These are phyloP conservation scores for Kwoniella bestiolae DNA, from an alignment of 768 basidiomycete species.

Conservation along the genomic window DNA sequence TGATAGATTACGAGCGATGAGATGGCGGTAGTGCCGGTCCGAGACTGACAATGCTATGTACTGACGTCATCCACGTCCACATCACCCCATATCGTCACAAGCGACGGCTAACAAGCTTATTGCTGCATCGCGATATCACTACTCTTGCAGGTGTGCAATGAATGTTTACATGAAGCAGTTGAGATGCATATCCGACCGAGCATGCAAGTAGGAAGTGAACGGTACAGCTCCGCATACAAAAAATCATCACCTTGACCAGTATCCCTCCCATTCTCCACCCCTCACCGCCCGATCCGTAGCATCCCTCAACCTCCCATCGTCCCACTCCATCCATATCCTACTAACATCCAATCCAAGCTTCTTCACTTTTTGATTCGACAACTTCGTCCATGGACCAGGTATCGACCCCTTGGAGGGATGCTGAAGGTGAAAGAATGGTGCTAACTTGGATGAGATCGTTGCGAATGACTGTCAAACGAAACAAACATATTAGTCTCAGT, in stretches of 20 bases:
- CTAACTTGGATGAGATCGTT: slow-evolving; percentile 66
- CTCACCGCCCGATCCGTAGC: slow-evolving; percentile 21
- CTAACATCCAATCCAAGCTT: slow-evolving; percentile 70
- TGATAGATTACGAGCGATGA: too few relatives aligned
- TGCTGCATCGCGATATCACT: too few relatives aligned
- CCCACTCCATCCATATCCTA: slow-evolving; percentile 39
- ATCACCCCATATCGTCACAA: background rate
- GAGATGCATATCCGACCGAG: too few relatives aligned
- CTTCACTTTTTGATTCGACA: slow-evolving; percentile 61
- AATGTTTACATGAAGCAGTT: too few relatives aligned
- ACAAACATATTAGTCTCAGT: background rate
- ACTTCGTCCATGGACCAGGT: slow-evolving; percentile 74
- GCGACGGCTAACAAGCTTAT: background rate
- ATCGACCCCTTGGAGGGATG: slow-evolving; percentile 77
- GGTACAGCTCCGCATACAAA: too few relatives aligned
- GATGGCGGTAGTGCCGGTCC: background rate
- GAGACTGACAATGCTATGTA: background rate
- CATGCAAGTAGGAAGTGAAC: too few relatives aligned
- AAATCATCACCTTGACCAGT: slow-evolving; percentile 21
- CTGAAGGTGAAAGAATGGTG: slow-evolving; percentile 77
- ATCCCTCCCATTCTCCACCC: slow-evolving; percentile 9
- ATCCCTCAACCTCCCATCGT: slow-evolving; percentile 26
- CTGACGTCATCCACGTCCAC: background rate
- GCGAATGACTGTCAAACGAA: slow-evolving; percentile 61
- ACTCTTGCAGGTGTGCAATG: background rate